Base-by-base conservation (phyloP, 495 filamentous ascomycete genomes). In the Pseudomonodictys pantanalensis region DNA sequence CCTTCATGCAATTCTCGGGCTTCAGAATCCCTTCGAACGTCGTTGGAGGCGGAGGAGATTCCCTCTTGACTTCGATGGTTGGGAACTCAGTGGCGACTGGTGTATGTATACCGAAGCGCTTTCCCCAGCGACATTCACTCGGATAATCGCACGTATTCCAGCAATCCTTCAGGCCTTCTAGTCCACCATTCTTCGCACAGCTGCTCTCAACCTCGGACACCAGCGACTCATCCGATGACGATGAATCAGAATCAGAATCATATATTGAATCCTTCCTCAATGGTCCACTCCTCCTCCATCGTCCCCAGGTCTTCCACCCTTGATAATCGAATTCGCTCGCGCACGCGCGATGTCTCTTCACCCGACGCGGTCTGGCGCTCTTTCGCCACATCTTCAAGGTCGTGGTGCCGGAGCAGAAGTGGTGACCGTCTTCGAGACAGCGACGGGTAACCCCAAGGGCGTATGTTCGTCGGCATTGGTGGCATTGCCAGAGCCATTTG, bases 361-460 rank as follows among this genome's bases (percentile, higher is more conserved):
- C 43, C 65, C 62, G 62, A 54, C 55, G 57, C 59, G 44, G 68
- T 41, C 11, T 69, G 66, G 22, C 45, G 24, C 38, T 47, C 23
- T 56, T 59, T 3, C 60, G 58, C 55, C 61, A 66, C 12, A 30
- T 56, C 56, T 73, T 70, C 11, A 69, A 57, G 0, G 66, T 68
- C 11, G 68, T 77, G 1, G 60, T 67, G 60, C 77, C 77, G 38
- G 73, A 58, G 69, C 77, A 79, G 72, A 79, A 78, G 60, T 59
- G 65, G 62, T 79, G 77, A 2, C 77, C 77, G 57, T 79, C 76
- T 33, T 77, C 72, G 20, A 79, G 73, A 49, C 77, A 79, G 35
- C 77, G 73, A 1, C 77, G 74, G 0, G 77, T 79, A 10, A 67
- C 67, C 29, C 71, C 74, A 22, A 79, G 64, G 2, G 62, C 60